A percentile compares a stretch with the other conserved stretches of the same genome.
Evolutionary conservation across 2,329 filamentous ascomycete species (phyloP).

Genomic region (Pseudogymnoascus sp.): DNA sequence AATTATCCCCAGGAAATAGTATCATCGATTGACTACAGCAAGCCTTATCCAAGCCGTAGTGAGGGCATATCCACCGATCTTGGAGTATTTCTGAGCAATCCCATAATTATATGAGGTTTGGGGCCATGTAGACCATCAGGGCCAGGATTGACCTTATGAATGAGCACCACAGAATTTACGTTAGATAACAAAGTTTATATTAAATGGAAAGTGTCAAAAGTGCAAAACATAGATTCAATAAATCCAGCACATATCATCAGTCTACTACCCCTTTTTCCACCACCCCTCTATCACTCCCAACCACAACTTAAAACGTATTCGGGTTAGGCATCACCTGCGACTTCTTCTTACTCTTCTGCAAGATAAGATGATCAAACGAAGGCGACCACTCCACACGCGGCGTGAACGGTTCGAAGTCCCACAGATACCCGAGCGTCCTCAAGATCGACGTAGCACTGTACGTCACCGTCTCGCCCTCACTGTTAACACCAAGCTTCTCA

Average conservation of each 20-base stretch:
- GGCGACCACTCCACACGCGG: constrained; percentile 7
- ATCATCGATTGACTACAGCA: too few species aligned
- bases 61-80: too few species aligned
- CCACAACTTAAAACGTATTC: neutral
- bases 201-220: neutral
- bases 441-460: constrained; percentile 35
- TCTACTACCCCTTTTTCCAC: neutral
- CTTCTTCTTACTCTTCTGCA: neutral
- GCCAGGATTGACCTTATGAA: neutral
- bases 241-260: neutral
- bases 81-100: too few species aligned
- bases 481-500: constrained; percentile 31
- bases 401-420: constrained; percentile 18
- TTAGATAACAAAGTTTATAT: neutral
- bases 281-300: neutral
- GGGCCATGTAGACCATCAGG: too few species aligned
- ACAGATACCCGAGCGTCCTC: constrained; percentile 34
- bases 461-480: constrained; percentile 23
- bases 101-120: too few species aligned
- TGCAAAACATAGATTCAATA: neutral
- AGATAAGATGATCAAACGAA: constrained; percentile 9
- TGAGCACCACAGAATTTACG: neutral
- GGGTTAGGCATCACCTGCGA: neutral
- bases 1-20: too few species aligned
- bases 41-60: too few species aligned